phyloP scores from a whole-genome alignment of 768 basidiomycete species.

The Leucosporidium creatinivorum region DNA sequence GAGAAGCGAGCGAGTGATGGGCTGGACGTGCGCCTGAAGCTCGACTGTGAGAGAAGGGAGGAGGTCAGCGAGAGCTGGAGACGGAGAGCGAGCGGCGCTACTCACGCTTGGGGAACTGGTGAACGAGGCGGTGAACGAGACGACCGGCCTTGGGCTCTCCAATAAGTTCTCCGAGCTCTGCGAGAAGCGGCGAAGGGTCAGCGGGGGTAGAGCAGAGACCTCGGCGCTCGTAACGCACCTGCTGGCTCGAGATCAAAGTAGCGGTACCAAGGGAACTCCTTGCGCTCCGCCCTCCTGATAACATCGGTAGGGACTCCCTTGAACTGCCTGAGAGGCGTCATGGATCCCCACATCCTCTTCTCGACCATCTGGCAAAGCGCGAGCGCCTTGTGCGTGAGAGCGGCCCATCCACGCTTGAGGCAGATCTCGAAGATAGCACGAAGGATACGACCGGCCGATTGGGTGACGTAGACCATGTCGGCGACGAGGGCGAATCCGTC shows the following conservation, averaged over 20 bases:
- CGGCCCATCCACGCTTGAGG: conserved; percentile 94
- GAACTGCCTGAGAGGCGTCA: conserved; percentile 96
- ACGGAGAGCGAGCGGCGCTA: conserved; percentile 44
- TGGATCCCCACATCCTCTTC: conserved; percentile 79
- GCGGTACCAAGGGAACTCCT: conserved; percentile 98
- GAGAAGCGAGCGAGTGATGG: conserved; percentile 86
- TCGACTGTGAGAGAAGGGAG: conserved; percentile 8
- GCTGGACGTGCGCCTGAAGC: conserved; percentile 89
- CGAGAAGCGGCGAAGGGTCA: neutral
- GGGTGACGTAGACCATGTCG: conserved; percentile 75
- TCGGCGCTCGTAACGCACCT: conserved; percentile 8
- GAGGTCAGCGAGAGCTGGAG: neutral
- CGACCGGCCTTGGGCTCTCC: conserved; percentile 89
- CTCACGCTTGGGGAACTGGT: conserved; percentile 93
- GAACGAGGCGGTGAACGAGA: conserved; percentile 83
- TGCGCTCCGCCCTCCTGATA: conserved; percentile 75
- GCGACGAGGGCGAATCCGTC: conserved; percentile 59
- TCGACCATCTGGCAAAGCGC: conserved; percentile 69
- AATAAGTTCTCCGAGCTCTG: conserved; percentile 90
- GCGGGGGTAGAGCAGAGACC: neutral
- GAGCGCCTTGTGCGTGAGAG: conserved; percentile 80
- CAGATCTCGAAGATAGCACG: conserved; percentile 98
- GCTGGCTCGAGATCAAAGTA: conserved; percentile 73
- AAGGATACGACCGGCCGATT: conserved; percentile 91
- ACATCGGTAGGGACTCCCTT: conserved; percentile 64